A percentile compares a stretch with the other conserved stretches of the same genome.
Conservation (phyloP, 2,329 filamentous ascomycete genomes). For the Trichoderma pleuroti region DNA sequence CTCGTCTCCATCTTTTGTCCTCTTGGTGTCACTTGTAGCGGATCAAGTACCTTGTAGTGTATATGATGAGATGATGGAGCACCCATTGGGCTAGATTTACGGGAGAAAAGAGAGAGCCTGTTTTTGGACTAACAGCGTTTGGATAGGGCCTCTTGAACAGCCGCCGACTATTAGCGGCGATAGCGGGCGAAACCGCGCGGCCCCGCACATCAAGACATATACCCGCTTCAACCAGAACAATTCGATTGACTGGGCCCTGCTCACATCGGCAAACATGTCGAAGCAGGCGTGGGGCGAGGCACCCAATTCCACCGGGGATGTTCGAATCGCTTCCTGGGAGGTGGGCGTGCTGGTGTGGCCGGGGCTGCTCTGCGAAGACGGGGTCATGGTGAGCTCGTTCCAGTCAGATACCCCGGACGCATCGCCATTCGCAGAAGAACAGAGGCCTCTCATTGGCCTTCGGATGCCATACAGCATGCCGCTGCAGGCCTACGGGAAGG, state of each 20-base stretch:
- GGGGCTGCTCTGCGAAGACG: conserved; percentile 46
- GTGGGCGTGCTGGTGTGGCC: conserved; percentile 83
- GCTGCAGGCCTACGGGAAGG: conserved; percentile 58
- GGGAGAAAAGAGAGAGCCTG: too few species aligned
- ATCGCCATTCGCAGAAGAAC: conserved; percentile 23
- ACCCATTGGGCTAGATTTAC: neutral
- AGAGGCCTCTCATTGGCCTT: conserved; percentile 56
- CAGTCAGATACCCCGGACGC: conserved; percentile 52
- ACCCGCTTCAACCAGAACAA: conserved; percentile 56
- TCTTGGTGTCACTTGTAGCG: neutral
- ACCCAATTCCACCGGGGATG: conserved; percentile 52
- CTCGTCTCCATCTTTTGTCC: neutral
- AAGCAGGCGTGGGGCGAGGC: conserved; percentile 84
- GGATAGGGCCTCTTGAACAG: conserved; percentile 29
- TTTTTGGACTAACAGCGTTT: neutral
- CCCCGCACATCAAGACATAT: conserved; percentile 89
- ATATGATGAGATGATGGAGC: neutral
- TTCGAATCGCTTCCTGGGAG: conserved; percentile 77
- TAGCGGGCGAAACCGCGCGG: conserved; percentile 63
- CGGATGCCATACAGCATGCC: conserved; percentile 83
- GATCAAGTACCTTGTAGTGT: neutral
- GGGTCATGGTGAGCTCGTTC: conserved; percentile 67
- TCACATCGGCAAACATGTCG: conserved; percentile 89
- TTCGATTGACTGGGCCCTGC: conserved; percentile 74
- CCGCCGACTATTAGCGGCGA: conserved; percentile 33